phyloP scores from a whole-genome alignment of 106 monocot genomes.

The Dendrobium catenatum region DNA sequence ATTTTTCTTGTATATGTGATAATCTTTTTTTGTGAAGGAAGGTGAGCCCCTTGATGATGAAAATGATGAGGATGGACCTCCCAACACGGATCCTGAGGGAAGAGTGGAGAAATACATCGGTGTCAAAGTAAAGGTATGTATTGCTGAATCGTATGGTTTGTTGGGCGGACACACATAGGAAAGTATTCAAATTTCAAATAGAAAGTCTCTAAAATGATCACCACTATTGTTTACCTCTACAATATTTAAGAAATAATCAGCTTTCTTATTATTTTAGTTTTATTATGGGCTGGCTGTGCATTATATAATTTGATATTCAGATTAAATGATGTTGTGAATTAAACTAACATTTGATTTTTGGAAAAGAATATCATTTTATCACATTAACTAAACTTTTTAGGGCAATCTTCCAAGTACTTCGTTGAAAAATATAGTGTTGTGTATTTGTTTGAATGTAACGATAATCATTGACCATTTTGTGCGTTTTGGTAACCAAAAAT shows the following conservation, averaged over 20 bases:
- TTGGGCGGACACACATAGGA: too few species aligned
- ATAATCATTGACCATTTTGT: too few species aligned
- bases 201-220: background rate
- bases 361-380: background rate
- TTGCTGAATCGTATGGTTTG: background rate
- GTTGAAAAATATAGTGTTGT: background rate
- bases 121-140: conserved; percentile 93
- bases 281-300: background rate
- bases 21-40: conserved; percentile 40
- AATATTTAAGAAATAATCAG: background rate
- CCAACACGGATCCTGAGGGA: conserved; percentile 78
- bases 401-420: background rate
- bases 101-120: conserved; percentile 97
- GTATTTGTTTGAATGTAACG: background rate
- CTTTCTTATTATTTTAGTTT: background rate
- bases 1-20: background rate
- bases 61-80: conserved; percentile 77
- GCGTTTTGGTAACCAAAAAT: too few species aligned
- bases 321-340: background rate
- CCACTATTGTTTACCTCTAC: background rate
- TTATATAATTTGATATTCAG: background rate
- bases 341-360: background rate
- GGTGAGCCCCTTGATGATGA: conserved; percentile 80
- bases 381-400: background rate
- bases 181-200: background rate